Evolutionary conservation across 495 filamentous ascomycete species (phyloP), one percentile per base, ranked within the genome.

Genomic region (Tuber aestivum): DNA sequence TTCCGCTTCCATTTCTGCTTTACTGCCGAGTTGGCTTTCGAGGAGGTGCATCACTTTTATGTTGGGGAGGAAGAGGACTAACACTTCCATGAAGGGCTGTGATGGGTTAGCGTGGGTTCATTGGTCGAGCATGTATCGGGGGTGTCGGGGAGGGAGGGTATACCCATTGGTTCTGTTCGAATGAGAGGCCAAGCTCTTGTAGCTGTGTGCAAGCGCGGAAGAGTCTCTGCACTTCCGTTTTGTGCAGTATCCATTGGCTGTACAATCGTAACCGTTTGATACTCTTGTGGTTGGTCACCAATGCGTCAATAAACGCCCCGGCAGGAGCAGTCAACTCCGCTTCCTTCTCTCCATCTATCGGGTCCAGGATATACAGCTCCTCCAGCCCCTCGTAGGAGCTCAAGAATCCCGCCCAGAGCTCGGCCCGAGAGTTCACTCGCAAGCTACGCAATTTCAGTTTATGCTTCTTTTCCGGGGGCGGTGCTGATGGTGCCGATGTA

Each of bases 121-220:
- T 6, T 41, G 27, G 6, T 50, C 41, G 18, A 69, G 9, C 44
- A 48, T 21, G 1, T 21, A 6, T 48, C 44, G 21, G 21, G 73
- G 41, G 7, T 7, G 20, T 7, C 16, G 18, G 38, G 37, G 2
- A 56, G 32, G 23, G 32, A 40, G 23, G 48, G 48, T 38, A 50
- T 79, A 79, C 77, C 77, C 78, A 79, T 50, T 79, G 76, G 50
- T 69, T 79, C 32, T 75, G 78, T 9, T 56, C 3, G 56, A 79
- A 78, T 21, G 76, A 75, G 44, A 79, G 75, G 2, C 44, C 78
- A 8, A 79, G 41, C 38, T 79, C 78, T 70, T 78, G 70, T 16
- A 79, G 40, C 3, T 35, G 23, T 10, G 78, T 50, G 18, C 78
- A 79, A 20, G 78, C 61, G 35, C 70, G 71, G 41, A 79, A 79